phyloP scores from a whole-genome alignment of 2,329 filamentous ascomycete genomes.

The Botrytis porri region DNA sequence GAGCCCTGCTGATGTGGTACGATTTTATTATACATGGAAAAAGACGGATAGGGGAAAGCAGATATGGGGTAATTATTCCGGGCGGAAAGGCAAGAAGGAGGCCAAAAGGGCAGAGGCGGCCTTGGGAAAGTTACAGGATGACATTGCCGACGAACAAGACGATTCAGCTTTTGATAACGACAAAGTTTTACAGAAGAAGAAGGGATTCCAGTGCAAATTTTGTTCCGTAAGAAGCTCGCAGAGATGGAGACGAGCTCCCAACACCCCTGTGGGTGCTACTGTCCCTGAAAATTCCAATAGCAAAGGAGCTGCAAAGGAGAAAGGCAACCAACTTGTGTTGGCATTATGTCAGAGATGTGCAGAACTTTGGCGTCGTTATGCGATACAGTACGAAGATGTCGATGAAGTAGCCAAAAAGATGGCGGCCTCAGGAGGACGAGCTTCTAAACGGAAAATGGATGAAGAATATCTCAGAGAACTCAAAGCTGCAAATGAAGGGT shows the following conservation, averaged over 20 bases:
- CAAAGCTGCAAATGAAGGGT: constrained; percentile 60
- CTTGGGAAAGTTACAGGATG: constrained; percentile 77
- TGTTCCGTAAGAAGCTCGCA: constrained; percentile 76
- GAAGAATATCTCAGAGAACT: constrained; percentile 83
- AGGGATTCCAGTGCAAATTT: constrained; percentile 90
- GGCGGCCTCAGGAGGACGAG: constrained; percentile 71
- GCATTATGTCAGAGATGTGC: constrained; percentile 89
- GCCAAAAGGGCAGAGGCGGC: constrained; percentile 69
- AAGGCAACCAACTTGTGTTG: constrained; percentile 68
- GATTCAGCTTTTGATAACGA: constrained; percentile 93
- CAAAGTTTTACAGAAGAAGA: constrained; percentile 74
- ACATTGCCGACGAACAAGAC: constrained; percentile 87
- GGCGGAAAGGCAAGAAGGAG: constrained; percentile 87
- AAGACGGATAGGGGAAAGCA: constrained; percentile 82
- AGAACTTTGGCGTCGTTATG: constrained; percentile 92
- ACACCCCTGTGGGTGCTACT: constrained; percentile 66
- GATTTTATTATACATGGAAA: constrained; percentile 98
- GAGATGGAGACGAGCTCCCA: constrained; percentile 89
- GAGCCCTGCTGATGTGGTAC: constrained; percentile 75
- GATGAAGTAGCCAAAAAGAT: constrained; percentile 91
- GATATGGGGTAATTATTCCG: constrained; percentile 86
- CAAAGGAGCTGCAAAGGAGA: constrained; percentile 68
- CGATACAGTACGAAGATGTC: constrained; percentile 89
- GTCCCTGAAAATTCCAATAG: constrained; percentile 61
- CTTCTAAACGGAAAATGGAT: constrained; percentile 85